phyloP scores from a whole-genome alignment of 1,284 basidiomycete species.

The Vanrija sp. region DNA sequence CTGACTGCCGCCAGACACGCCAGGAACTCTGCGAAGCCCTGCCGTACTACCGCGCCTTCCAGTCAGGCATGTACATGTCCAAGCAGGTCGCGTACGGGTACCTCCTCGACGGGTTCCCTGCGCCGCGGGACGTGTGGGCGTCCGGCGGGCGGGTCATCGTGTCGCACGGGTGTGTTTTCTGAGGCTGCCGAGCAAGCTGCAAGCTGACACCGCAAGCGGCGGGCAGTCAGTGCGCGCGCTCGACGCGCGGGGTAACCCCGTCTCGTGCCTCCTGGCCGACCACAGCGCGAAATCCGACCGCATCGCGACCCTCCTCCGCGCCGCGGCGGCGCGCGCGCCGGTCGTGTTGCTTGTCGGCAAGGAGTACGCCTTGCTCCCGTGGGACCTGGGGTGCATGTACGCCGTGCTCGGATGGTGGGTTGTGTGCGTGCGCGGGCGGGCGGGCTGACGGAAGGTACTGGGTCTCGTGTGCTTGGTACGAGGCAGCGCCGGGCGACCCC shows the following conservation, averaged over 20 bases:
- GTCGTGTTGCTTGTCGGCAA: conserved; percentile 38
- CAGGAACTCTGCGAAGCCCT: conserved; percentile 46
- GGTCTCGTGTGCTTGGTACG: conserved; percentile 40
- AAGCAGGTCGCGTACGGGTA: conserved; percentile 37
- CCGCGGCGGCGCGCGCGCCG: conserved; percentile 23
- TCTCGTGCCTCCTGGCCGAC: conserved; percentile 25
- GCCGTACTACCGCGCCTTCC: conserved; percentile 45
- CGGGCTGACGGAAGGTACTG: conserved; percentile 31
- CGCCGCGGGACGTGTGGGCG: conserved; percentile 45
- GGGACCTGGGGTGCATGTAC: conserved; percentile 32
- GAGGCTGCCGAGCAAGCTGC: no score
- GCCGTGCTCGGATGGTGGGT: conserved; percentile 43
- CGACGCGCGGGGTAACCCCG: conserved; percentile 1
- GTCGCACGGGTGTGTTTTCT: conserved; percentile 41
- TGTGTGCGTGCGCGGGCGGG: no score
- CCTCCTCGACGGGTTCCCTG: conserved; percentile 39
- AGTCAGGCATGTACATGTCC: conserved; percentile 43
- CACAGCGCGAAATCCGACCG: conserved; percentile 31
- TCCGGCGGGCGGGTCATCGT: conserved; percentile 36
- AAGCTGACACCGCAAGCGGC: conserved; percentile 7
- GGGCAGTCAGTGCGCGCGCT: conserved; percentile 16
- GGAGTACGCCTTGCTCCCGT: conserved; percentile 37
- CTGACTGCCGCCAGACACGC: no score
- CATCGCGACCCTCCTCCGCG: conserved; percentile 33
- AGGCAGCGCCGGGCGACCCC: conserved; percentile 28